Evolutionary conservation across 768 basidiomycete genomes (phyloP).

Genomic region (Mycena capillaripes): DNA sequence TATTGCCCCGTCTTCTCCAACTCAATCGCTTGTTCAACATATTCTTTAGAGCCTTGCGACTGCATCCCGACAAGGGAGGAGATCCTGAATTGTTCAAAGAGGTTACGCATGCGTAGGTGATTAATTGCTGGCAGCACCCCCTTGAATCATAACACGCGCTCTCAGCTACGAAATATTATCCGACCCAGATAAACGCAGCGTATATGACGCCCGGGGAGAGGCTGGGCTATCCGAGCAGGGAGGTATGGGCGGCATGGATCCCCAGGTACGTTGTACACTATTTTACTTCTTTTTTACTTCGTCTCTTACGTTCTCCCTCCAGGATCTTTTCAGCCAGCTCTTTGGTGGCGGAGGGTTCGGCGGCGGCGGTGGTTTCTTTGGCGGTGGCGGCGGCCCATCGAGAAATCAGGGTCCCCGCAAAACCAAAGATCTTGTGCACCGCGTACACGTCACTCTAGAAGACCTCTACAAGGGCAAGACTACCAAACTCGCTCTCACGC

Average conservation of each 20-base stretch:
- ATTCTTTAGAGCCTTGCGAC: slow-evolving; percentile 76
- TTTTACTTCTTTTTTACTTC: background rate
- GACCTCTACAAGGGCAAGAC: slow-evolving; percentile 99
- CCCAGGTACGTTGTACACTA: slow-evolving; percentile 71
- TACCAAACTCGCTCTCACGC: slow-evolving; percentile 95
- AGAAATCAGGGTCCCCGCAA: slow-evolving; percentile 81
- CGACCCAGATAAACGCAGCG: slow-evolving; percentile 82
- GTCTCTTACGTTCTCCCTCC: slow-evolving; percentile 22
- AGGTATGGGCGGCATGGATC: slow-evolving; percentile 96
- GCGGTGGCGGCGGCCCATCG: slow-evolving; percentile 71
- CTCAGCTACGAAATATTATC: slow-evolving; percentile 92
- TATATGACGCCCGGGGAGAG: slow-evolving; percentile 94
- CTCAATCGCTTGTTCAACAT: slow-evolving; percentile 25
- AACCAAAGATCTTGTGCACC: slow-evolving; percentile 98
- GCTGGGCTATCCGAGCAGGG: slow-evolving; percentile 90
- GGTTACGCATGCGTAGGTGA: slow-evolving; percentile 92
- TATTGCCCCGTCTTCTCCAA: slow-evolving; percentile 44
- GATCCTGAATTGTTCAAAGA: slow-evolving; percentile 98
- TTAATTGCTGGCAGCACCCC: slow-evolving; percentile 16
- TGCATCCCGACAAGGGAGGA: slow-evolving; percentile 96
- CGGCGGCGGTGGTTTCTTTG: slow-evolving; percentile 84
- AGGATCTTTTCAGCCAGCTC: slow-evolving; percentile 97
- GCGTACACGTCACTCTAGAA: slow-evolving; percentile 95
- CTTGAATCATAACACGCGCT: slow-evolving; percentile 9
- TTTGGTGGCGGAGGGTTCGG: slow-evolving; percentile 94